phyloP scores from a whole-genome alignment of 495 filamentous ascomycete genomes.

The Venustampulla echinocandica region DNA sequence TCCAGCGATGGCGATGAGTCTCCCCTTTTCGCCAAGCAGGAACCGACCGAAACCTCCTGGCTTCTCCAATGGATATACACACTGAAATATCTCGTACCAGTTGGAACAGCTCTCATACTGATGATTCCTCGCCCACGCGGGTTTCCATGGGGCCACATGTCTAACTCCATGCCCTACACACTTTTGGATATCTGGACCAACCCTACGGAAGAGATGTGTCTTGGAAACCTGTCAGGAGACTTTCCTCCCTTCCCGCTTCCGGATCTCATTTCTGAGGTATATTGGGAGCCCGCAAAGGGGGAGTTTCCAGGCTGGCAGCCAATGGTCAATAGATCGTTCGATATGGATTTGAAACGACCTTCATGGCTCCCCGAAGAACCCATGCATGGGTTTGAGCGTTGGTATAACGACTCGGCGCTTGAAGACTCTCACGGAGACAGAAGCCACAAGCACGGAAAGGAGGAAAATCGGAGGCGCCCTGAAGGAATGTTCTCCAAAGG shows the following conservation, averaged over 20 bases:
- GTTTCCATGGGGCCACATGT: slow-evolving; percentile 1
- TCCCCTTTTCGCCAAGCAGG: neutral
- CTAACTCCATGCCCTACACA: neutral
- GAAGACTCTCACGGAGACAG: neutral
- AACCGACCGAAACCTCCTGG: neutral
- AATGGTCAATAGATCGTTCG: neutral
- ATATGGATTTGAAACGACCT: neutral
- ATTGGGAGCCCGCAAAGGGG: slow-evolving; percentile 2
- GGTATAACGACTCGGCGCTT: neutral
- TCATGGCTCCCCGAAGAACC: slow-evolving; percentile 1
- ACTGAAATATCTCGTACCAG: neutral
- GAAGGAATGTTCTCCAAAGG: neutral
- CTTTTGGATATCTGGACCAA: neutral
- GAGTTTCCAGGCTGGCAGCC: neutral
- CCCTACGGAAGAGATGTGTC: neutral
- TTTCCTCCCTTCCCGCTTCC: slow-evolving; percentile 2
- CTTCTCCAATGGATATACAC: neutral
- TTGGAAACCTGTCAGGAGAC: neutral
- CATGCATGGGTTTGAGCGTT: slow-evolving; percentile 1
- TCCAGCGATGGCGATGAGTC: neutral
- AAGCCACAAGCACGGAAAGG: neutral
- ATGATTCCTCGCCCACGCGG: neutral
- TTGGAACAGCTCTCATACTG: slow-evolving; percentile 1
- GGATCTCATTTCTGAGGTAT: neutral
- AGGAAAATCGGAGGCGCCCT: neutral